A percentile compares a stretch with the other conserved stretches of the same genome.
phyloP scores from a whole-genome alignment of 345 rosid genomes.

The Eucalyptus leucophloia region DNA sequence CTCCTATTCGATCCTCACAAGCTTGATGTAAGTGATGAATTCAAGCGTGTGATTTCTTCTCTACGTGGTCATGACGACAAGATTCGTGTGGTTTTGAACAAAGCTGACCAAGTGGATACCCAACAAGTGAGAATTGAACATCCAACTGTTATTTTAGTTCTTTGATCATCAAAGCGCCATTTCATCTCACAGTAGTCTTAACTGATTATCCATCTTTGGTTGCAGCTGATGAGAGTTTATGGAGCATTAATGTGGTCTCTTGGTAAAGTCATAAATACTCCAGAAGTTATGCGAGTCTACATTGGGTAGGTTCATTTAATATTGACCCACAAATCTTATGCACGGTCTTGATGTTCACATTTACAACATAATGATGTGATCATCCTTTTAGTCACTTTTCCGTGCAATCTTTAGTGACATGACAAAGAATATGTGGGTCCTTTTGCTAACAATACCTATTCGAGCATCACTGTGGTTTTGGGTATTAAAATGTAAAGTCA shows the following conservation, averaged over 20 bases:
- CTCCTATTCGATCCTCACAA: constrained; percentile 96
- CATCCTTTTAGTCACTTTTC: background rate
- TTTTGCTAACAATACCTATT: background rate
- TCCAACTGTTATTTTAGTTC: background rate
- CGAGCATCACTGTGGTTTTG: background rate
- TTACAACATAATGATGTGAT: background rate
- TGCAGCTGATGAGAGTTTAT: constrained; percentile 95
- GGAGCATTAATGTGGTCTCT: constrained; percentile 99
- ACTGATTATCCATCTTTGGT: background rate
- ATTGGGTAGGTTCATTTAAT: constrained; percentile 51
- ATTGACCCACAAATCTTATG: background rate
- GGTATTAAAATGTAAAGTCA: background rate
- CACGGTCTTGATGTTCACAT: background rate
- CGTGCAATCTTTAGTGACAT: background rate
- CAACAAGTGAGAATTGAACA: constrained; percentile 47
- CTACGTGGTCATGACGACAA: constrained; percentile 95
- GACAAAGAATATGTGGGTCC: background rate
- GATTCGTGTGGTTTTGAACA: constrained; percentile 91
- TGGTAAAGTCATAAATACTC: constrained; percentile 91
- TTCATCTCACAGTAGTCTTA: background rate
- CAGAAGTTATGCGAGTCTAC: constrained; percentile 91
- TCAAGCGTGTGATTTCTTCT: constrained; percentile 92
- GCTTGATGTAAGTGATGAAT: constrained; percentile 91
- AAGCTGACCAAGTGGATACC: constrained; percentile 94
- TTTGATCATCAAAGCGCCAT: background rate